Evolutionary conservation across 768 basidiomycete genomes (phyloP).

Genomic region (Rhizopogon salebrosus): DNA sequence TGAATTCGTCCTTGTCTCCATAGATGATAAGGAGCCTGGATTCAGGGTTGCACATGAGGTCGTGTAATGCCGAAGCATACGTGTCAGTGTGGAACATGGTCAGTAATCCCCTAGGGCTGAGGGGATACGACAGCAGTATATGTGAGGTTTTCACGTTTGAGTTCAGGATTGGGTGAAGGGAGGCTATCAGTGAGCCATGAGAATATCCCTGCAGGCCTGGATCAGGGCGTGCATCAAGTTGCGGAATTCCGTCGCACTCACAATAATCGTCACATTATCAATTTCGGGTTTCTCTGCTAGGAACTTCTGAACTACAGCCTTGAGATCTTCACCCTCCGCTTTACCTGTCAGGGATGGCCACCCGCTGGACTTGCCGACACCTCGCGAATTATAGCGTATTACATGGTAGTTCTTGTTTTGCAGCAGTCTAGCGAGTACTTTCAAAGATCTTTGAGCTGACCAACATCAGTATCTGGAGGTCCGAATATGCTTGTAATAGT

Average conservation of each 20-base stretch:
- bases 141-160: slow-evolving; percentile 53
- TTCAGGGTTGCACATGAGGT: slow-evolving; percentile 39
- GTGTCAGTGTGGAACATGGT: slow-evolving; percentile 59
- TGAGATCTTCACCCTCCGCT: slow-evolving; percentile 65
- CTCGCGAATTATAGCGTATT: slow-evolving; percentile 72
- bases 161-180: slow-evolving; percentile 53
- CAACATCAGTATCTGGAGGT: neutral
- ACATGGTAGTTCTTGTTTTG: slow-evolving; percentile 48
- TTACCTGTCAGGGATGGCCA: slow-evolving; percentile 70
- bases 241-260: slow-evolving; percentile 29
- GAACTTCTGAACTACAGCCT: slow-evolving; percentile 55
- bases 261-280: slow-evolving; percentile 52
- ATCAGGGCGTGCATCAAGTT: neutral
- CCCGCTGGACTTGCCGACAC: slow-evolving; percentile 70
- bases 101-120: slow-evolving; percentile 60
- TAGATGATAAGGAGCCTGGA: slow-evolving; percentile 58
- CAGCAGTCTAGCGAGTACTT: slow-evolving; percentile 43
- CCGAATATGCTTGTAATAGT: neutral
- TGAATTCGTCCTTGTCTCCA: slow-evolving; percentile 73
- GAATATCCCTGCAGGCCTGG: slow-evolving; percentile 67
- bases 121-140: slow-evolving; percentile 72
- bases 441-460: slow-evolving; percentile 21
- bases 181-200: slow-evolving; percentile 69
- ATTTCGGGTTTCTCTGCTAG: slow-evolving; percentile 37
- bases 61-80: slow-evolving; percentile 48